Base-by-base conservation (phyloP, 1,139 yeast genomes). In the Nakaseomyces kungkrabaensis region DNA sequence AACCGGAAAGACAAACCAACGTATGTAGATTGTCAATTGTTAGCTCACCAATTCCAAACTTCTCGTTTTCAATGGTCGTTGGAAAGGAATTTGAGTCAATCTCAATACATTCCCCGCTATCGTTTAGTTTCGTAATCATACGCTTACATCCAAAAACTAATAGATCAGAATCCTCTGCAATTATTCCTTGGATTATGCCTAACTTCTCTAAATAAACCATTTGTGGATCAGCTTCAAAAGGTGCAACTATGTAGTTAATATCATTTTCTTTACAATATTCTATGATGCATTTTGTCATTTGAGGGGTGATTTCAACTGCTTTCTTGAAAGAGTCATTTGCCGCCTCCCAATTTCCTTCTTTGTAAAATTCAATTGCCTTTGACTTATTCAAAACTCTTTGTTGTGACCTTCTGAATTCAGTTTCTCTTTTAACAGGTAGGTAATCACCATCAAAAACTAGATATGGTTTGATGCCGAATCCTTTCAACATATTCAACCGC, bases 161-260 rank as follows among this genome's bases (percentile, higher is more conserved):
- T 56, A 92, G 71, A 69, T 92, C 98, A 0, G 97, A 88, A 63
- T 92, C 98, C 62, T 92, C 98, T 43, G 95, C 83, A 10, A 92
- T 73, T 9, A 92, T 85, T 0, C 92, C 97, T 55, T 87, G 84
- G 9, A 88, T 94, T 1, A 77, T 52, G 0, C 92, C 92, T 0
- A 70, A 58, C 53, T 79, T 79, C 63, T 90, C 97, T 46, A 92
- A 72, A 59, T 82, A 87, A 8, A 90, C 97, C 84, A 92, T 79
- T 65, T 92, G 97, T 0, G 97, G 86, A 64, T 92, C 98, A 0
- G 97, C 97, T 68, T 92, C 98, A 63, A 89, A 92, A 0, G 98
- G 98, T 0, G 98, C 97, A 6, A 92, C 97, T 13, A 92, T 79
- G 59, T 78, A 90, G 53, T 75, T 75, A 45, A 92, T 79, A 1